phyloP scores from a whole-genome alignment of 495 filamentous ascomycete genomes.

The Neurospora pannonica region DNA sequence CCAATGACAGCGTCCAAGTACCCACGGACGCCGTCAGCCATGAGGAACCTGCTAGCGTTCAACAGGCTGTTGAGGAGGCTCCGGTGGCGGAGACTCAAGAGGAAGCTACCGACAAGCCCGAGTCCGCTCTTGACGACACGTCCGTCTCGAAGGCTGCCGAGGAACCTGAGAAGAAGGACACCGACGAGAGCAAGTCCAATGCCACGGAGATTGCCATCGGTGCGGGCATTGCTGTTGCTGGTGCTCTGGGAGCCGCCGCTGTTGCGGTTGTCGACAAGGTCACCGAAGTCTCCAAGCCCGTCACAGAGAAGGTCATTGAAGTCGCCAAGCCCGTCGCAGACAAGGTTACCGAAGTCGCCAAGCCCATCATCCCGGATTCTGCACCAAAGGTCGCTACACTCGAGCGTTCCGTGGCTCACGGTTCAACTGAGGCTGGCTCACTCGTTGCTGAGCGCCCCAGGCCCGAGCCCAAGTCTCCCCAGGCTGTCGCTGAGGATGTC shows the following conservation, averaged over 20 bases:
- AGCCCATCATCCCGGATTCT: not conserved
- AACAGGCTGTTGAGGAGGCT: not conserved
- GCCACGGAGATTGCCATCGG: constrained; percentile 17
- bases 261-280: constrained; percentile 13
- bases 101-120: constrained; percentile 3
- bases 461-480: not conserved
- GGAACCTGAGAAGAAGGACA: not conserved
- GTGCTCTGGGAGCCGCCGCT: constrained; percentile 12
- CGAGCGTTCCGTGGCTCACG: not conserved
- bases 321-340: not conserved
- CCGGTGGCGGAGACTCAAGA: not conserved
- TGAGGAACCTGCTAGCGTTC: not conserved
- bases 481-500: constrained; percentile 3
- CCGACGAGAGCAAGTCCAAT: not conserved
- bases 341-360: constrained; percentile 5
- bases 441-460: constrained; percentile 1
- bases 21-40: not conserved
- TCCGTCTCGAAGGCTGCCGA: constrained; percentile 4
- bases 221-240: constrained; percentile 11
- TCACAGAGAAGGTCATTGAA: constrained; percentile 4
- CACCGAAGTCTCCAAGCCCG: constrained; percentile 2
- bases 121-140: constrained; percentile 3
- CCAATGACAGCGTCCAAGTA: not conserved
- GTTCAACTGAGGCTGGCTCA: not conserved
- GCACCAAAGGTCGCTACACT: not conserved